Base-by-base conservation (phyloP, 2,329 filamentous ascomycete genomes). In the Pseudogymnoascus sp. region DNA sequence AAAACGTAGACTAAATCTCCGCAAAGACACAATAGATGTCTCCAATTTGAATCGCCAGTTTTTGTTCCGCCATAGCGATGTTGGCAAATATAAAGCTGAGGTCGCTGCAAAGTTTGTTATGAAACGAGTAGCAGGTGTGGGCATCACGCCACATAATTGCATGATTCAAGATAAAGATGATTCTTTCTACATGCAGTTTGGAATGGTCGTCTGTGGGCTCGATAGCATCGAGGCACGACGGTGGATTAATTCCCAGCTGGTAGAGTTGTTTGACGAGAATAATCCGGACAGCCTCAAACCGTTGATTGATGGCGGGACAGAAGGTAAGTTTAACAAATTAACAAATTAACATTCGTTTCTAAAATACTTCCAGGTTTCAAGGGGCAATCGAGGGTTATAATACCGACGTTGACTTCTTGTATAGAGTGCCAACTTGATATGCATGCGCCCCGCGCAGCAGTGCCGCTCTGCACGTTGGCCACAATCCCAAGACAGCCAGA, bases 361-460 rank as follows among this genome's bases (percentile, higher is more conserved):
- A 35, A 59, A 10, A 41, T n/a, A n/a, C 18, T 30, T 56, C 15
- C 63, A 85, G 85, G 92, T 57, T 97, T 99, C 83, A 99, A 97
- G 75, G 94, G 94, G 58, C 95, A 99, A 72, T 88, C 92, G 1
- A 84, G 92, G 68, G 92, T 99, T 61, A 88, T 99, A 61, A 78
- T 97, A 19, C 94, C 94, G 0, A 92, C 90, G 3, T 82, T 99
- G 69, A 95, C 92, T 15, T 95, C 91, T 19, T 99, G 94, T 72
- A 95, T 99, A 69, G 94, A 99, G 76, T 99, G 94, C 70, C 94
- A 99, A 71, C 83, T 99, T 26, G 94, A 97, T 71, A 96, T 99
- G 89, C 92, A 97, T 72, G 92, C 94, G 0, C 95, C 94, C n/a
- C 84, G 92, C 59, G 89, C 91, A n/a, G 91, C 94, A 12, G 92